Evolutionary conservation across 2,329 filamentous ascomycete species (phyloP).

Genomic region (Apiospora aurea): DNA sequence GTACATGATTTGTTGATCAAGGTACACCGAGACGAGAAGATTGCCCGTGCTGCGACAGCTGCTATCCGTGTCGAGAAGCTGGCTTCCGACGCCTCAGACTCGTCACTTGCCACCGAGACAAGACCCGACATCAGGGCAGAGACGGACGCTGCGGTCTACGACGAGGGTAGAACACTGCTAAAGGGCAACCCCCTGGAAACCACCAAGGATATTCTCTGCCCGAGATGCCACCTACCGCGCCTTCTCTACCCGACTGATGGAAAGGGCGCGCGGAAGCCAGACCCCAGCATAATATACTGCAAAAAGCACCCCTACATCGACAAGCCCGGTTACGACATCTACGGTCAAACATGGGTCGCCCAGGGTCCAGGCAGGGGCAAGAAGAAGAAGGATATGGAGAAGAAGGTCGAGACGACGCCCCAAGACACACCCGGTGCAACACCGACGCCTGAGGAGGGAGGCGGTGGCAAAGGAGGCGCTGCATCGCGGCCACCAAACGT

Average conservation of each 20-base stretch:
- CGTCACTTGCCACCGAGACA: slow-evolving; percentile 56
- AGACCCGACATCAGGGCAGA: slow-evolving; percentile 65
- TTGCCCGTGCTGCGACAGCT: slow-evolving; percentile 70
- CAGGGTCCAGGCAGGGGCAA: slow-evolving; percentile 75
- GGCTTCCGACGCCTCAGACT: slow-evolving; percentile 62
- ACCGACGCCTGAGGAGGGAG: slow-evolving; percentile 54
- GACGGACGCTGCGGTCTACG: slow-evolving; percentile 73
- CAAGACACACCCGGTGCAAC: slow-evolving; percentile 51
- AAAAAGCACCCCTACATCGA: slow-evolving; percentile 81
- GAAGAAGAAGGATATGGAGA: slow-evolving; percentile 80
- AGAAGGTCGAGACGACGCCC: slow-evolving; percentile 56
- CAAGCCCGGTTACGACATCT: slow-evolving; percentile 79
- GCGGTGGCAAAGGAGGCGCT: slow-evolving; percentile 37
- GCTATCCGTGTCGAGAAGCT: slow-evolving; percentile 70
- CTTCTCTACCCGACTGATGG: slow-evolving; percentile 77
- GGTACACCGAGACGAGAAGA: slow-evolving; percentile 81
- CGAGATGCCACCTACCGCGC: slow-evolving; percentile 76
- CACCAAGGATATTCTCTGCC: slow-evolving; percentile 74
- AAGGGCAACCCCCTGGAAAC: slow-evolving; percentile 77
- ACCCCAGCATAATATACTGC: slow-evolving; percentile 77
- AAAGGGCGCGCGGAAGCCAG: slow-evolving; percentile 69
- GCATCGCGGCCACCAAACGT: slow-evolving; percentile 62
- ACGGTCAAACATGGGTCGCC: slow-evolving; percentile 81
- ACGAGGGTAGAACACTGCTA: slow-evolving; percentile 71
- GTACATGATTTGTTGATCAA: slow-evolving; percentile 77